Evolutionary conservation across 2,329 filamentous ascomycete species (phyloP), one percentile per base, ranked within the genome.

Genomic region (Colletotrichum ledebouriae): DNA sequence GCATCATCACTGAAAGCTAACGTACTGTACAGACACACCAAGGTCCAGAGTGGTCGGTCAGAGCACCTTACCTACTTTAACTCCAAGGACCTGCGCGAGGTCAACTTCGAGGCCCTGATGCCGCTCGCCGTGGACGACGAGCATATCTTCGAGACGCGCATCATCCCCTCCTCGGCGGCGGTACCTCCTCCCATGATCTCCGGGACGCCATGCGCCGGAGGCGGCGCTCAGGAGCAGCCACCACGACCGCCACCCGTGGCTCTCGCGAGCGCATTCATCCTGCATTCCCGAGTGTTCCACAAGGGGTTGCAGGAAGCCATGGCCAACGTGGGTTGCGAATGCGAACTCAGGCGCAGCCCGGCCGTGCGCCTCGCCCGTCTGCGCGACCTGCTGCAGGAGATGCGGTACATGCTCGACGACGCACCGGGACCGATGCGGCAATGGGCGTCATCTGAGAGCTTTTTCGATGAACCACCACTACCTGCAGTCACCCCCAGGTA

Each of bases 111-210:
- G 9, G 76, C 77, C 5, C 67, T 79, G 4, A 73, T 77, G 59
- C 77, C 77, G 1, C 37, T 77, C 1, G 73, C 76, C 17, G 69
- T 78, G 1, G 74, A 76, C n/a, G 78, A 79, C 22, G 76, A 79
- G 50, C 50, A 72, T 1, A 77, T 79, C n/a, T 63, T 63, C 71
- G 74, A 77, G 60, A 71, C 61, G 3, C 52, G 59, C 4, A 46
- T 68, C 25, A 42, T 63, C 2, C 29, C 66, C 5, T 71, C 17
- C 17, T 17, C 17, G 17, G 17, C 22, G 22, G 22, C 63, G 39
- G 39, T 63, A 0, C 59, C 72, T 39, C 59, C 72, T 39, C 52
- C 59, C 34, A 41, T 57, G 33, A 15, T 60, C 12, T 62, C 53
- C 17, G 17, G 59, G 12, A 63, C 67, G 29, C 29, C 29, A 9